These are phyloP conservation scores for Rhizopus delemar DNA, from an alignment of 371 early-diverging fungal genomes.

Conservation along the genomic window DNA sequence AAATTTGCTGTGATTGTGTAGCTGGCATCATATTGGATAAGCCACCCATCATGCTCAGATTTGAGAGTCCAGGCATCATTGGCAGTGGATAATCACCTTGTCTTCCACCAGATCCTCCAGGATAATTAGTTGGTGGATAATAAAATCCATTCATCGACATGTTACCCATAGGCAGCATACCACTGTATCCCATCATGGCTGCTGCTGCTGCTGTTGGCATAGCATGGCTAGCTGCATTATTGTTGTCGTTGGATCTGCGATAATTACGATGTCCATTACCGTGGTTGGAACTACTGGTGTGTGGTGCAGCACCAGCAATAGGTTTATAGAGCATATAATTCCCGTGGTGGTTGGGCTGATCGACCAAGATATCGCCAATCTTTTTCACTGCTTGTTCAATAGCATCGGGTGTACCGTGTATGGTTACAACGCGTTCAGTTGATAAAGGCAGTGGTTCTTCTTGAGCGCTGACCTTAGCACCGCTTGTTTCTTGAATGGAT, in stretches of 20 bases:
- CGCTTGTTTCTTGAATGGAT: slow-evolving; percentile 84
- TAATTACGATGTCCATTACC: slow-evolving; percentile 5
- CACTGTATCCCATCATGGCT: slow-evolving; percentile 36
- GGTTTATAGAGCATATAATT: slow-evolving; percentile 58
- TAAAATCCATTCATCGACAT: slow-evolving; percentile 45
- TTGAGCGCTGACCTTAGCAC: slow-evolving; percentile 81
- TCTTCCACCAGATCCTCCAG: slow-evolving; percentile 23
- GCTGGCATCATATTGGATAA: slow-evolving; percentile 34
- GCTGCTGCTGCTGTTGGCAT: slow-evolving; percentile 24
- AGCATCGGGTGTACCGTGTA: slow-evolving; percentile 79
- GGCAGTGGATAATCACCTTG: slow-evolving; percentile 28
- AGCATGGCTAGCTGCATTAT: slow-evolving; percentile 9
- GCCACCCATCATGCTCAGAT: slow-evolving; percentile 30
- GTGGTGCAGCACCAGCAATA: slow-evolving; percentile 31
- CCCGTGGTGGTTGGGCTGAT: slow-evolving; percentile 53
- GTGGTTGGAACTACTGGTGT: slow-evolving; percentile 1
- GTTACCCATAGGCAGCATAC: slow-evolving; percentile 43
- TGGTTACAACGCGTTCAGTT: slow-evolving; percentile 83
- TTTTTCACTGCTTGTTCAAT: slow-evolving; percentile 80
- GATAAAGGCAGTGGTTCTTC: slow-evolving; percentile 74
- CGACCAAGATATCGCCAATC: slow-evolving; percentile 67
- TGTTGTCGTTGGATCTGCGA: slow-evolving; percentile 9
- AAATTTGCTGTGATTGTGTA: slow-evolving; percentile 75
- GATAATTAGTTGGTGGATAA: slow-evolving; percentile 33
- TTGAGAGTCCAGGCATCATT: slow-evolving; percentile 33